Percentiles rank a stretch among this genome's conserved stretches.
Evolutionary conservation across 1,284 basidiomycete genomes (phyloP).

Genomic region (Cystobasidium pallidum): DNA sequence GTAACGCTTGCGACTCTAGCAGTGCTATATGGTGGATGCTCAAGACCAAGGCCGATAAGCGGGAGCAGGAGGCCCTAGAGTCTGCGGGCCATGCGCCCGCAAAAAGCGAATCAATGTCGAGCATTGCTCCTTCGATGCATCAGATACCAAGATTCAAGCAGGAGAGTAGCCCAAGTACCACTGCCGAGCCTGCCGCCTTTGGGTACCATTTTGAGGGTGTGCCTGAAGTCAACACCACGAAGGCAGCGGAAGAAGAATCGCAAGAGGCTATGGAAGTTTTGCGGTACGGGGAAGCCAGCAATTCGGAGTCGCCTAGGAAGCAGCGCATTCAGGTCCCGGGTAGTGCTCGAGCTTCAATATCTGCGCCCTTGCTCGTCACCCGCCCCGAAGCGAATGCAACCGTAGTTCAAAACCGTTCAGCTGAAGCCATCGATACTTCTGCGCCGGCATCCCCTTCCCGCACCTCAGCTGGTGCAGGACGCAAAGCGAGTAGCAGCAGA

Average conservation of each 20-base stretch:
- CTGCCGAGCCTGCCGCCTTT: background rate
- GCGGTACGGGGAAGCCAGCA: slow-evolving; percentile 7
- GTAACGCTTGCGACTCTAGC: slow-evolving; percentile 87
- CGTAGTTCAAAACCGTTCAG: background rate
- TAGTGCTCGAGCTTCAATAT: slow-evolving; percentile 27
- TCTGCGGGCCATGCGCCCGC: background rate
- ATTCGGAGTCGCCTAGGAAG: slow-evolving; percentile 1
- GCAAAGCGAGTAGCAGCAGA: slow-evolving; percentile 11
- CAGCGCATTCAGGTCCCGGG: slow-evolving; percentile 20
- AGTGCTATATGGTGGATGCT: slow-evolving; percentile 98
- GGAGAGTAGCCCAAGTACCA: background rate
- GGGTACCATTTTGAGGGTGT: background rate
- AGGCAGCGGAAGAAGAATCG: background rate
- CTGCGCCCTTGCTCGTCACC: slow-evolving; percentile 23
- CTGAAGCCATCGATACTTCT: background rate
- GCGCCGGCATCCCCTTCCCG: background rate
- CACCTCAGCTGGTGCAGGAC: background rate
- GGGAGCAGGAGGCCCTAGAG: slow-evolving; percentile 32
- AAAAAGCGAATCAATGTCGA: slow-evolving; percentile 31
- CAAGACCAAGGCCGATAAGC: slow-evolving; percentile 61
- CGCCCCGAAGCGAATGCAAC: slow-evolving; percentile 3
- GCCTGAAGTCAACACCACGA: background rate
- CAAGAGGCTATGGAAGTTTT: slow-evolving; percentile 12
- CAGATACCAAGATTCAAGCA: background rate
- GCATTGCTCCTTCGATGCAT: background rate